Percentiles rank a stretch among this genome's conserved stretches.
phyloP scores from a whole-genome alignment of 257 asterid species.

The Plantago ovata region DNA sequence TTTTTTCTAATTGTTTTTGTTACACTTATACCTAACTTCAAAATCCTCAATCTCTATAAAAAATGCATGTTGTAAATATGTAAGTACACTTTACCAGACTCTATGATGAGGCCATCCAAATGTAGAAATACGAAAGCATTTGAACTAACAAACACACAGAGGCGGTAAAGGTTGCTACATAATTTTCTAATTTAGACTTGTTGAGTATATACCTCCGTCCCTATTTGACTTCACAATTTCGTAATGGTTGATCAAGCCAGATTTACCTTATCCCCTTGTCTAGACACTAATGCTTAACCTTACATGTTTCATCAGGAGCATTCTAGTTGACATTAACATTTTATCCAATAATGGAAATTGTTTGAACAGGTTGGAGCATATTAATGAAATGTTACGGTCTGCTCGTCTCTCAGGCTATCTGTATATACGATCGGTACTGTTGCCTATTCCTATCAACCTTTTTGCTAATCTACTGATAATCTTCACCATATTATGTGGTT shows the following conservation, averaged over 20 bases:
- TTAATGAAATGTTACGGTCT: conserved; percentile 81
- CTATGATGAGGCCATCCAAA: too few species aligned
- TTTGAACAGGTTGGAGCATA: conserved; percentile 69
- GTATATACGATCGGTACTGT: conserved; percentile 57
- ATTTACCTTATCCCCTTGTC: neutral
- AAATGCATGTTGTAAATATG: too few species aligned
- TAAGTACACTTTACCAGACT: too few species aligned
- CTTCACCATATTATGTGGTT: conserved; percentile 16
- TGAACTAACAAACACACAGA: too few species aligned
- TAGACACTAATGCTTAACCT: neutral
- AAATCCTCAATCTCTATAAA: too few species aligned
- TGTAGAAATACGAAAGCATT: too few species aligned
- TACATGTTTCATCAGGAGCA: neutral
- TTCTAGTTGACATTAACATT: conserved; percentile 6
- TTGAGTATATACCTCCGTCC: too few species aligned
- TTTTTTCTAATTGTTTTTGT: too few species aligned
- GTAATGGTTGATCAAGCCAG: neutral
- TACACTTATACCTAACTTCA: too few species aligned
- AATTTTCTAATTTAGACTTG: too few species aligned
- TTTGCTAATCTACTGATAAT: conserved; percentile 4
- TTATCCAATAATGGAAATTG: neutral
- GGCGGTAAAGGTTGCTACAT: too few species aligned
- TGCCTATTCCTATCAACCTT: conserved; percentile 6
- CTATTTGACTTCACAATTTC: too few species aligned
- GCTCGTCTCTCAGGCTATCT: conserved; percentile 88